Conservation (phyloP, 108 stramenopile genomes). For the Cyclotella sp. region DNA sequence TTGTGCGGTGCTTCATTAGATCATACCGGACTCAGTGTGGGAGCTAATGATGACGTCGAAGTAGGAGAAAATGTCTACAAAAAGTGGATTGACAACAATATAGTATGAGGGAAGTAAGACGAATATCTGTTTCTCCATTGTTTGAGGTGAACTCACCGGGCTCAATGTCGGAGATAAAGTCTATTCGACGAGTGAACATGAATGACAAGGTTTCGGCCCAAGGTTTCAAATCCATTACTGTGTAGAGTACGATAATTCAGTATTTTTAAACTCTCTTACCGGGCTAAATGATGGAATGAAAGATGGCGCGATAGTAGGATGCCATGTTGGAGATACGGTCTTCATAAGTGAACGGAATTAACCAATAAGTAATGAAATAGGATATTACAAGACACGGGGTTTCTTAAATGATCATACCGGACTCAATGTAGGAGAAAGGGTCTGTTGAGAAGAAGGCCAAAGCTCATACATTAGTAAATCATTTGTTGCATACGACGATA, state of each 20-base stretch:
- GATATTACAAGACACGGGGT: too few relatives aligned
- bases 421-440: not conserved
- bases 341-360: not conserved
- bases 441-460: not conserved
- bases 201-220: too few relatives aligned
- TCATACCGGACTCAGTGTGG: constrained; percentile 10
- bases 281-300: not conserved
- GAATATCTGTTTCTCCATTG: too few relatives aligned
- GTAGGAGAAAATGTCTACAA: not conserved
- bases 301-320: not conserved
- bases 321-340: not conserved
- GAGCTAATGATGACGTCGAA: not conserved
- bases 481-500: not conserved
- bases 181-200: too few relatives aligned
- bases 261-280: not conserved
- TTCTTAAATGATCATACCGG: too few relatives aligned
- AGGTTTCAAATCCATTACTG: too few relatives aligned
- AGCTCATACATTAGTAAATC: not conserved
- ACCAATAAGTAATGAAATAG: too few relatives aligned
- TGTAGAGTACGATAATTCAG: not conserved
- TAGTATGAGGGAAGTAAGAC: too few relatives aligned
- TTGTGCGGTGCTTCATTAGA: not conserved
- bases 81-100: not conserved
- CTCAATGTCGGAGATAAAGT: too few relatives aligned
- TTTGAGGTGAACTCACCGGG: too few relatives aligned